These are phyloP conservation scores for Mallotus japonicus DNA, from an alignment of 441 rosid species.

Conservation along the genomic window DNA sequence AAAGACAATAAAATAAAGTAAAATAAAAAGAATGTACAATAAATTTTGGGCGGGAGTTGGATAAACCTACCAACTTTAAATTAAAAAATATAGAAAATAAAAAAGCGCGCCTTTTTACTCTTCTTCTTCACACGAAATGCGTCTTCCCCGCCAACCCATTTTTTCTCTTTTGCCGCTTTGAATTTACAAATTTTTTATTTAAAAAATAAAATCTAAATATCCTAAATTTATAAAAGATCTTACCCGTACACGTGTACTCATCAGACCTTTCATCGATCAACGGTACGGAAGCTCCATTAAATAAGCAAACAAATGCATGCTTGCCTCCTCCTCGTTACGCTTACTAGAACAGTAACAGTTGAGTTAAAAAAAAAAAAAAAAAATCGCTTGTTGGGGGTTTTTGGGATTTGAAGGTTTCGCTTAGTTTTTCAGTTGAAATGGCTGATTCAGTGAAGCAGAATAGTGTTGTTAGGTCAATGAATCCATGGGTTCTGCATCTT, in stretches of 20 bases:
- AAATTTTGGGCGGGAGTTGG: too few species aligned
- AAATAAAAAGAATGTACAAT: too few species aligned
- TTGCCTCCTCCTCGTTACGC: too few species aligned
- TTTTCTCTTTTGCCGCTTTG: constrained; percentile 1
- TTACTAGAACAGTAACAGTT: too few species aligned
- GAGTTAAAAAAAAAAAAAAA: neutral
- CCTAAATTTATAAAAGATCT: constrained; percentile 7
- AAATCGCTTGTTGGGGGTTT: neutral
- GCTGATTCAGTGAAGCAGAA: constrained; percentile 27
- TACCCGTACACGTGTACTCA: constrained; percentile 43
- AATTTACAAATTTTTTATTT: neutral
- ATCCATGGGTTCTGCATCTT: constrained; percentile 77
- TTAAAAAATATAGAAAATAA: too few species aligned
- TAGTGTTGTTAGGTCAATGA: constrained; percentile 29
- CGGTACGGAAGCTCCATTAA: neutral
- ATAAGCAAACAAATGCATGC: too few species aligned
- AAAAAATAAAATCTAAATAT: neutral
- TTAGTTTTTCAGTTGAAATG: constrained; percentile 16
- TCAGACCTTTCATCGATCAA: constrained; percentile 8
- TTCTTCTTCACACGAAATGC: too few species aligned
- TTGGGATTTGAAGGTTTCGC: neutral
- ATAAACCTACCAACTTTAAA: too few species aligned
- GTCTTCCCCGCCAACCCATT: too few species aligned
- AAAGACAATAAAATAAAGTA: too few species aligned
- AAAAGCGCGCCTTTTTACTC: too few species aligned